A percentile compares a stretch with the other conserved stretches of the same genome.
These are phyloP conservation scores for Stropharia rugosoannulata DNA, from an alignment of 768 basidiomycete species.

Conservation along the genomic window DNA sequence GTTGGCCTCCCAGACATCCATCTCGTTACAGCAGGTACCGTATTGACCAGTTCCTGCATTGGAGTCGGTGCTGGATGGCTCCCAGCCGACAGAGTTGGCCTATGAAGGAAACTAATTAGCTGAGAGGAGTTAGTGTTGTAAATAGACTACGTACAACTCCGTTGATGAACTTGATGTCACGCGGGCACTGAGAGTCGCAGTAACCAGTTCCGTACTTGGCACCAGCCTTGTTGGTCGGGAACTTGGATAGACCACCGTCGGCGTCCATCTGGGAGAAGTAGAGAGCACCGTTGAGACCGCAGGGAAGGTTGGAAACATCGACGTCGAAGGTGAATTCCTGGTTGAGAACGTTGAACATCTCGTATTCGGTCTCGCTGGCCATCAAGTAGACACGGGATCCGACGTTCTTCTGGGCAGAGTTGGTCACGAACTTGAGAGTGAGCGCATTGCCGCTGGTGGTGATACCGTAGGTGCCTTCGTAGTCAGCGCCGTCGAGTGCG, in stretches of 20 bases:
- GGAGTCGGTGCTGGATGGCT: conserved; percentile 28
- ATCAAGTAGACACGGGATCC: conserved; percentile 52
- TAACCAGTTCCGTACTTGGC: conserved; percentile 40
- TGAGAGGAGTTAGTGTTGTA: not conserved
- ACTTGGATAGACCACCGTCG: conserved; percentile 49
- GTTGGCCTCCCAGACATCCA: conserved; percentile 65
- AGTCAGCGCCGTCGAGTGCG: conserved; percentile 46
- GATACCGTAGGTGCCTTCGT: conserved; percentile 52
- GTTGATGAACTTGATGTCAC: conserved; percentile 60
- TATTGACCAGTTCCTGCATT: conserved; percentile 46
- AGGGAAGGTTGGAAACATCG: conserved; percentile 55
- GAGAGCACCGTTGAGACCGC: conserved; percentile 60
- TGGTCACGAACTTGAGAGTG: conserved; percentile 49
- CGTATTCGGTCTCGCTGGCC: conserved; percentile 42
- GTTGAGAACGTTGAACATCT: conserved; percentile 46
- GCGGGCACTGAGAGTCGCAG: conserved; percentile 51
- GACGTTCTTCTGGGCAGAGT: conserved; percentile 33
- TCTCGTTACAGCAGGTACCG: conserved; percentile 58
- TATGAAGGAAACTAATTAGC: conserved; percentile 16
- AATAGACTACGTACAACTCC: conserved; percentile 38
- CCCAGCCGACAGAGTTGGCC: conserved; percentile 50
- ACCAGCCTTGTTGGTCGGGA: conserved; percentile 55
- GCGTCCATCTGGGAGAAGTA: conserved; percentile 58
- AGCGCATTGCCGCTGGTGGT: conserved; percentile 44
- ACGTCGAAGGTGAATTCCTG: conserved; percentile 64